Evolutionary conservation across 306 rosid genomes (phyloP).

Genomic region (Rosa multiflora): DNA sequence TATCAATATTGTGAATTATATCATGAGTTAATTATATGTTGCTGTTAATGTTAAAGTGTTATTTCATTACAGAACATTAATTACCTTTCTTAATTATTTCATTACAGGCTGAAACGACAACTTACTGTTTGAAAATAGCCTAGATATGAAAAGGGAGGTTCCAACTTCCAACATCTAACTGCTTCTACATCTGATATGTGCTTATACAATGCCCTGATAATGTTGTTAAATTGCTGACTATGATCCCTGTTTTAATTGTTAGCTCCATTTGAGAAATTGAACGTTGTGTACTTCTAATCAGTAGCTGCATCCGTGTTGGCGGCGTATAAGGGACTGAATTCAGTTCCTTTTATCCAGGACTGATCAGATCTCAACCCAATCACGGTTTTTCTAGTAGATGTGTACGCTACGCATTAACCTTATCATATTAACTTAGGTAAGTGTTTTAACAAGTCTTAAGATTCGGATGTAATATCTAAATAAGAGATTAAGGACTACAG

Average conservation of each 20-base stretch:
- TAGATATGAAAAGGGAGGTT: neutral
- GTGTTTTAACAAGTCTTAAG: too few species aligned
- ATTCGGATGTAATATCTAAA: too few species aligned
- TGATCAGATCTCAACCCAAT: too few species aligned
- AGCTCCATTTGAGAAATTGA: neutral
- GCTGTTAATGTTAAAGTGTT: too few species aligned
- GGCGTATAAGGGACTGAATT: neutral
- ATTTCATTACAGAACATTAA: too few species aligned
- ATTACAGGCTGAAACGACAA: neutral
- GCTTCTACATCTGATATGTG: neutral
- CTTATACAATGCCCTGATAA: neutral
- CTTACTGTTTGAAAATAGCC: neutral
- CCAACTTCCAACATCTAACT: neutral
- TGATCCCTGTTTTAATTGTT: neutral
- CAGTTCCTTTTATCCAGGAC: neutral
- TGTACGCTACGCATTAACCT: too few species aligned
- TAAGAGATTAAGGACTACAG: too few species aligned
- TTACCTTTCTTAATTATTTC: neutral
- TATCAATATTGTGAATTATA: neutral
- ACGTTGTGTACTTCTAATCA: neutral
- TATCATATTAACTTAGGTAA: neutral
- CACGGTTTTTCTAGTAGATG: too few species aligned
- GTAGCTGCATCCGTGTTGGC: neutral
- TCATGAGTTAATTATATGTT: too few species aligned
- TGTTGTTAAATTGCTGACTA: neutral